Evolutionary conservation across 2,329 filamentous ascomycete species (phyloP).

Genomic region (Emmonsia crescens): DNA sequence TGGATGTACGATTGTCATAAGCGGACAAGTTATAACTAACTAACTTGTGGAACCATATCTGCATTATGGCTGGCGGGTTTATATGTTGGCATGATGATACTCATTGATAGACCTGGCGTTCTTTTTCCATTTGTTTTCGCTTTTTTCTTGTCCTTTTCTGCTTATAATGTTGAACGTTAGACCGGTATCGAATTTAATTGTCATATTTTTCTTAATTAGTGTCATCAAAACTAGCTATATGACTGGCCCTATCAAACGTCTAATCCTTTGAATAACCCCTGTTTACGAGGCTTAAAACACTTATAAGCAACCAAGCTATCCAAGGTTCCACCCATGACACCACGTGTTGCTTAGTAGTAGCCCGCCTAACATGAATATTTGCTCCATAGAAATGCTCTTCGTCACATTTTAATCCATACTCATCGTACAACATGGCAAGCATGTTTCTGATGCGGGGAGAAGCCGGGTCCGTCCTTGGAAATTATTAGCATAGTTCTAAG

Average conservation of each 20-base stretch:
- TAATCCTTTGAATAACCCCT: background rate
- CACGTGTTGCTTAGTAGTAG: background rate
- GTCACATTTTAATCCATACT: background rate
- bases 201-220: background rate
- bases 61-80: background rate
- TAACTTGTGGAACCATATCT: background rate
- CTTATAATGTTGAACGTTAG: background rate
- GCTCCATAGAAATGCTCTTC: background rate
- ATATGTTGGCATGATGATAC: slow-evolving; percentile 2
- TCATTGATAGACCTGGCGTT: background rate
- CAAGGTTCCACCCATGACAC: too few relatives aligned
- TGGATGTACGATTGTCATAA: slow-evolving; percentile 9
- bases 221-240: background rate
- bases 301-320: background rate
- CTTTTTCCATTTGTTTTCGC: background rate
- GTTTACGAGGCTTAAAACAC: background rate
- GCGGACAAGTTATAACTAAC: background rate
- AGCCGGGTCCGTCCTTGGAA: background rate
- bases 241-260: background rate
- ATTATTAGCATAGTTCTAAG: background rate
- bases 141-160: background rate
- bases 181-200: background rate
- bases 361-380: background rate
- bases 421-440: background rate
- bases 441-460: background rate